Conservation (phyloP, 2,329 filamentous ascomycete genomes). For the Geoglossum cookeanum region DNA sequence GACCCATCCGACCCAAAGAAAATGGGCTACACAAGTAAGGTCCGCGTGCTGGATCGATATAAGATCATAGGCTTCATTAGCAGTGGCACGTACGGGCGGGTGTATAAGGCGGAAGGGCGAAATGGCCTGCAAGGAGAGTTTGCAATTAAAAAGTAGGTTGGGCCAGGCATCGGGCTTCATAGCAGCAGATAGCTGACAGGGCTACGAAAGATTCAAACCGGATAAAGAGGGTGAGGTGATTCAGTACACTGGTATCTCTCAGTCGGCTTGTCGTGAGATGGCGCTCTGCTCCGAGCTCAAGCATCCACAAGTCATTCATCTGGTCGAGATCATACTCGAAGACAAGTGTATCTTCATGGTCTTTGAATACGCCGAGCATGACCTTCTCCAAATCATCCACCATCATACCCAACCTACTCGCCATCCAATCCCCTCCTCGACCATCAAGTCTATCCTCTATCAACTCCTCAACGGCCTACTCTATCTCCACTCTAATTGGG, state of each 20-base stretch:
- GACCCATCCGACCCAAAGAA: slow-evolving; percentile 1
- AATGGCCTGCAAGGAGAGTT: slow-evolving; percentile 63
- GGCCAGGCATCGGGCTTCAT: neutral
- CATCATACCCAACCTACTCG: slow-evolving; percentile 82
- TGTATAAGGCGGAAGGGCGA: slow-evolving; percentile 81
- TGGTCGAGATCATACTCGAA: slow-evolving; percentile 90
- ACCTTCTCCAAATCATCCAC: slow-evolving; percentile 92
- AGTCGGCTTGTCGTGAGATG: slow-evolving; percentile 95
- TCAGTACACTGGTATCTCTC: slow-evolving; percentile 92
- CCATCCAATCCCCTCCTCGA: slow-evolving; percentile 71
- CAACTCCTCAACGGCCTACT: slow-evolving; percentile 88
- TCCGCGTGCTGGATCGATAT: slow-evolving; percentile 80
- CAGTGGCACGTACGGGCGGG: slow-evolving; percentile 90
- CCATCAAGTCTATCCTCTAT: slow-evolving; percentile 86
- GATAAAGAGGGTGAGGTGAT: slow-evolving; percentile 94
- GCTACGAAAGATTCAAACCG: slow-evolving; percentile 56
- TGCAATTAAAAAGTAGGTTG: slow-evolving; percentile 79
- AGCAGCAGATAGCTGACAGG: neutral
- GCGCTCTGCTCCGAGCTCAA: slow-evolving; percentile 81
- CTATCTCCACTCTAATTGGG: slow-evolving; percentile 93
- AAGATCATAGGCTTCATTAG: slow-evolving; percentile 97
- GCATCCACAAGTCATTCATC: slow-evolving; percentile 74
- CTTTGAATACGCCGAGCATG: slow-evolving; percentile 96
- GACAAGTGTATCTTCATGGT: slow-evolving; percentile 99
- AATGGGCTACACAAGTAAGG: slow-evolving; percentile 44